Percentiles rank a stretch among this genome's conserved stretches.
Conservation (phyloP, 2,329 filamentous ascomycete species). For the Sphaerostilbella broomeana region DNA sequence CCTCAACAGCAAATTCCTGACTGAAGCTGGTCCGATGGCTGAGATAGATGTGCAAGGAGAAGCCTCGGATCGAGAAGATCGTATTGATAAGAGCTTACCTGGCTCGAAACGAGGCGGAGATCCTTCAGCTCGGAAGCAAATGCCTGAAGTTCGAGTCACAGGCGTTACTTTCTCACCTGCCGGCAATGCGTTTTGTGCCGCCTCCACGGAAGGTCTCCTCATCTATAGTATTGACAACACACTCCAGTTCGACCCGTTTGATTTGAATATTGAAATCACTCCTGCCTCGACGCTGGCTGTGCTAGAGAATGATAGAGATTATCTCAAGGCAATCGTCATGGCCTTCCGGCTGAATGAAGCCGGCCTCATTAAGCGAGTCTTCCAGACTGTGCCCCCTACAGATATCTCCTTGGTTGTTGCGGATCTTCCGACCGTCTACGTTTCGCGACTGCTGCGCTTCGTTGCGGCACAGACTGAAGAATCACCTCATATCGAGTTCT, state of each 20-base stretch:
- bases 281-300: slow-evolving; percentile 72
- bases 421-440: slow-evolving; percentile 76
- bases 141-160: slow-evolving; percentile 78
- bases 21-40: slow-evolving; percentile 77
- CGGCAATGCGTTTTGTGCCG: slow-evolving; percentile 86
- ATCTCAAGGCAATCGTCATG: slow-evolving; percentile 91
- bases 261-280: slow-evolving; percentile 90
- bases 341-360: slow-evolving; percentile 90
- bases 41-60: slow-evolving; percentile 87
- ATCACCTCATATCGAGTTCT: slow-evolving; percentile 91
- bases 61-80: slow-evolving; percentile 80
- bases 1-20: slow-evolving; percentile 85
- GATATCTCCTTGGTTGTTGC: slow-evolving; percentile 74
- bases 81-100: slow-evolving; percentile 71
- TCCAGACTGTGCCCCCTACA: slow-evolving; percentile 69
- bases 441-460: slow-evolving; percentile 77
- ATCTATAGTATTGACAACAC: slow-evolving; percentile 86
- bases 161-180: slow-evolving; percentile 83
- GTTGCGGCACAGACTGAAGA: slow-evolving; percentile 83
- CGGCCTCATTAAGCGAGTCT: slow-evolving; percentile 74
- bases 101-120: slow-evolving; percentile 81
- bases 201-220: slow-evolving; percentile 86
- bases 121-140: slow-evolving; percentile 66
- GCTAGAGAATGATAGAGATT: slow-evolving; percentile 64
- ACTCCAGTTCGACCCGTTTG: slow-evolving; percentile 89